Conservation (phyloP, 768 basidiomycete genomes). For the Hygrophorus russula region DNA sequence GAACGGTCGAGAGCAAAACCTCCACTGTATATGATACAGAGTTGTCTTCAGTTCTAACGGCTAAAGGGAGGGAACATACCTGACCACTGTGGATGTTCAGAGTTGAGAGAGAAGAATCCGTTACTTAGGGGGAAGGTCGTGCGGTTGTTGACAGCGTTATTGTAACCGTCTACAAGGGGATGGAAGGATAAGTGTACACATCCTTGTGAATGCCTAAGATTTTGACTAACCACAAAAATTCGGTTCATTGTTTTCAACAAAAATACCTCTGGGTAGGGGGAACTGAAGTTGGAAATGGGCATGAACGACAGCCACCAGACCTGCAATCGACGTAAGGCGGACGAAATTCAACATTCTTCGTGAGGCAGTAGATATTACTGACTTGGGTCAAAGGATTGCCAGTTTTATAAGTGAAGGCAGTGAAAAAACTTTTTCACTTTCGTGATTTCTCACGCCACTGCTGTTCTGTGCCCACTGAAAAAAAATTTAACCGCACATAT, state of each 20-base stretch:
- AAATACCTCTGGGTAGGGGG: slow-evolving; percentile 61
- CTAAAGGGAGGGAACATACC: slow-evolving; percentile 25
- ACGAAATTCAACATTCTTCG: slow-evolving; percentile 21
- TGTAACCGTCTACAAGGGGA: slow-evolving; percentile 52
- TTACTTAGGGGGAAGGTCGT: slow-evolving; percentile 57
- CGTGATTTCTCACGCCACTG: no score
- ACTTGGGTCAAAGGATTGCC: slow-evolving; percentile 1
- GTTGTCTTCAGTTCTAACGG: not conserved
- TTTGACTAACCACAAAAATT: slow-evolving; percentile 52
- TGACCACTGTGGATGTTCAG: slow-evolving; percentile 53
- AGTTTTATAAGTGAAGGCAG: not conserved
- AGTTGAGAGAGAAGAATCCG: slow-evolving; percentile 52
- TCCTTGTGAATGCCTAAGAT: not conserved
- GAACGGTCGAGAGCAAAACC: slow-evolving; percentile 40
- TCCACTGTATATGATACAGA: slow-evolving; percentile 26
- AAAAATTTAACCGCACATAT: not conserved
- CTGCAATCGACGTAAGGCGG: slow-evolving; percentile 22
- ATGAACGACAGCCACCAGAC: slow-evolving; percentile 29
- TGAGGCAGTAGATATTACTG: not conserved
- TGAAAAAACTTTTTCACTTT: slow-evolving; percentile 17
- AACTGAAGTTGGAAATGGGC: slow-evolving; percentile 80
- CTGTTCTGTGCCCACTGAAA: no score
- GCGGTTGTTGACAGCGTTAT: slow-evolving; percentile 37
- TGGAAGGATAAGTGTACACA: slow-evolving; percentile 3
- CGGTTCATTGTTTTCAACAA: slow-evolving; percentile 47